Percentiles rank a stretch among this genome's conserved stretches.
phyloP scores from a whole-genome alignment of 139 green algal species.

The Desmodesmus armatus region DNA sequence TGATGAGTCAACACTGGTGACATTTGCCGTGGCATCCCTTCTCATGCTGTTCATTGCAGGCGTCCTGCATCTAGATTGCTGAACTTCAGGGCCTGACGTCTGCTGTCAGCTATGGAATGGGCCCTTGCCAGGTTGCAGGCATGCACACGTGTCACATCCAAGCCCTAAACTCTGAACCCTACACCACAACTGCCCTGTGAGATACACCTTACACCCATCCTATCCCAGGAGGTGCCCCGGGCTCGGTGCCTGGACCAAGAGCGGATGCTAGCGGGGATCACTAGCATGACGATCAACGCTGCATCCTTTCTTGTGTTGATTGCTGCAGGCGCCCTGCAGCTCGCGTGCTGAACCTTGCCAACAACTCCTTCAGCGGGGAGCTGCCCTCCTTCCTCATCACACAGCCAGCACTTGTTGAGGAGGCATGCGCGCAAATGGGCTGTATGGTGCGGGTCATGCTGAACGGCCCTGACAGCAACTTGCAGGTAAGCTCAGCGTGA shows the following conservation, averaged over 20 bases:
- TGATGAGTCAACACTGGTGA: too few relatives aligned
- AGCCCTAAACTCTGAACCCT: too few relatives aligned
- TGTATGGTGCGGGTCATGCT: too few relatives aligned
- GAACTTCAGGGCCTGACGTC: too few relatives aligned
- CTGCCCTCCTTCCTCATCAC: neutral
- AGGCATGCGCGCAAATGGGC: neutral
- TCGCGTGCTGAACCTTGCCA: neutral
- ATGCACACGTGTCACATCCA: too few relatives aligned
- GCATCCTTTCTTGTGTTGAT: neutral
- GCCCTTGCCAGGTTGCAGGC: too few relatives aligned
- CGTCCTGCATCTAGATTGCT: too few relatives aligned
- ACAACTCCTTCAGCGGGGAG: neutral
- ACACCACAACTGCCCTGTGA: neutral
- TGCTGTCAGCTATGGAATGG: too few relatives aligned
- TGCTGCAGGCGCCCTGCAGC: neutral
- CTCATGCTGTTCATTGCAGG: too few relatives aligned
- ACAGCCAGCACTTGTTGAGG: neutral
- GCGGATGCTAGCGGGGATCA: neutral
- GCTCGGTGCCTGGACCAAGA: neutral
- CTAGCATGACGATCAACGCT: neutral
- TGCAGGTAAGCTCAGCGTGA: neutral
- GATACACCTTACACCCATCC: neutral
- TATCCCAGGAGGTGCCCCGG: neutral
- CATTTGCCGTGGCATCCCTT: too few relatives aligned
- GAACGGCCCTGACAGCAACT: neutral